Evolutionary conservation across 768 basidiomycete species (phyloP).

Genomic region (Pisolithus microcarpus): DNA sequence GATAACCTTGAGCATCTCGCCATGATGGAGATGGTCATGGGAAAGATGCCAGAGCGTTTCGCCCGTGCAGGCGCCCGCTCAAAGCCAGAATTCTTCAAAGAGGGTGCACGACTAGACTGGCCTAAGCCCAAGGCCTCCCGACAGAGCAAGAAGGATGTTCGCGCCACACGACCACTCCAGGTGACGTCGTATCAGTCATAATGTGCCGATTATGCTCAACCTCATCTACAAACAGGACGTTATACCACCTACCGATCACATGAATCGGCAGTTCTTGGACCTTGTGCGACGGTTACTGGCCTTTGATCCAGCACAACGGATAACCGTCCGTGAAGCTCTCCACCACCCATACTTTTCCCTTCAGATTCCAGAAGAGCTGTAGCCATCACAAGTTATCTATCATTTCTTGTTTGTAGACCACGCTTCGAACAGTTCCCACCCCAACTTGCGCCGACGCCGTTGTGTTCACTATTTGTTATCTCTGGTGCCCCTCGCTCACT

Average conservation of each 20-base stretch:
- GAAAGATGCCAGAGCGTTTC: slow-evolving; percentile 90
- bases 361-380: slow-evolving; percentile 63
- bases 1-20: slow-evolving; percentile 98
- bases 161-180: slow-evolving; percentile 68
- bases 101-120: slow-evolving; percentile 80
- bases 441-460: slow-evolving; percentile 15
- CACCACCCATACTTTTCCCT: slow-evolving; percentile 80
- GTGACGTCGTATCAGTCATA: slow-evolving; percentile 37
- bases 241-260: slow-evolving; percentile 66
- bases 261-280: slow-evolving; percentile 78
- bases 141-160: slow-evolving; percentile 92
- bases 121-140: slow-evolving; percentile 82
- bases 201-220: neutral
- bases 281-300: slow-evolving; percentile 81
- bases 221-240: slow-evolving; percentile 53
- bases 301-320: slow-evolving; percentile 85
- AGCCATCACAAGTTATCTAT: slow-evolving; percentile 32
- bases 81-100: slow-evolving; percentile 93
- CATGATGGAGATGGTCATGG: slow-evolving; percentile 99
- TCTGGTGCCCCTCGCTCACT: slow-evolving; percentile 16
- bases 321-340: slow-evolving; percentile 83
- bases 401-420: slow-evolving; percentile 24
- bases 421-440: slow-evolving; percentile 10
- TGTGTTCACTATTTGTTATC: slow-evolving; percentile 16
- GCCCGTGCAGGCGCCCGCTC: slow-evolving; percentile 65